Evolutionary conservation across 345 rosid genomes (phyloP), one percentile per base, ranked within the genome.

Genomic region (Angophora floribunda): DNA sequence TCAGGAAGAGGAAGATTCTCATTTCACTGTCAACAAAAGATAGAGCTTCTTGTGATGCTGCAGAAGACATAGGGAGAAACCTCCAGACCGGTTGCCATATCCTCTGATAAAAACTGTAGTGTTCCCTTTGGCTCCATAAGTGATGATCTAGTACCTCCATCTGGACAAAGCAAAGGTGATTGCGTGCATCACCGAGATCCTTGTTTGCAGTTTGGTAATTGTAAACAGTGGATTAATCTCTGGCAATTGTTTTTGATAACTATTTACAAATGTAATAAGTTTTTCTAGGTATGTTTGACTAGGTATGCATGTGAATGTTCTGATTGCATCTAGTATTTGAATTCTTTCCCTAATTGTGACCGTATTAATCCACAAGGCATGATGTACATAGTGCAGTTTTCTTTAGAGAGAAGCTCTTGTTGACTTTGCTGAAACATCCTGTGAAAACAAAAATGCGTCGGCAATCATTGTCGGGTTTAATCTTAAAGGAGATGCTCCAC

Each of bases 61-160:
- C 91, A 89, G 96, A 94, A 51, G 93, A 93, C 88, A 87, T 90
- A 61, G 85, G 86, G 87, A 94, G 93, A 91, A 93, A 91, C 89
- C 94, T 92, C 79, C 93, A 95, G 57, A 90, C 93, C 84, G 93
- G 89, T 24, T 84, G 80, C 89, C 88, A 91, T 92, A 87, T 91
- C 88, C 90, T 79, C 26, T 53, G 26, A 53, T 53, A 24, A 21
- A 53, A 21, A 24, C 59, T 53, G 24, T 53, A 21, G 11, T 0
- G 10, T 19, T 21, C 59, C 59, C 59, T 21, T 53, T 21, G 59
- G 59, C 59, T 21, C 59, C 59, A 10, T 53, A 21, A 53, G 10
- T 53, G 59, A 21, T 53, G 1, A 53, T 53, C n/a, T n/a, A n/a
- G 59, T 21, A 1, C 26, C 59, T 19, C 26, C 26, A 21, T 53